phyloP scores from a whole-genome alignment of 352 stramenopile genomes.

The Albugo candida region DNA sequence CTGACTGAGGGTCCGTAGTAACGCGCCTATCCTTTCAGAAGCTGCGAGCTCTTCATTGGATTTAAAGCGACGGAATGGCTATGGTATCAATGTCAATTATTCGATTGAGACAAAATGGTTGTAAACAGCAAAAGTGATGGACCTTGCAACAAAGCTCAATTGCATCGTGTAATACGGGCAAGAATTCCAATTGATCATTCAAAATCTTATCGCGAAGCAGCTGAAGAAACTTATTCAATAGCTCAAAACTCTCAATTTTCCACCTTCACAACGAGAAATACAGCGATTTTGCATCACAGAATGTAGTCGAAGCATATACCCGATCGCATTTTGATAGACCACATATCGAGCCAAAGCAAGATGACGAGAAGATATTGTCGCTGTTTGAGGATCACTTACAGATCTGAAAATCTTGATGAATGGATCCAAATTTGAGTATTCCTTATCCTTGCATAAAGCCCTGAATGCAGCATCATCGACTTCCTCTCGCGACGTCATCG shows the following conservation, averaged over 20 bases:
- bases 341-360: constrained; percentile 58
- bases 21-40: constrained; percentile 19
- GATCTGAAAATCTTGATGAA: constrained; percentile 55
- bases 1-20: constrained; percentile 31
- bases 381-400: constrained; percentile 35
- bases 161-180: constrained; percentile 18
- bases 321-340: constrained; percentile 46
- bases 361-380: constrained; percentile 38
- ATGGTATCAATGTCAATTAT: background rate
- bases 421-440: too few species aligned
- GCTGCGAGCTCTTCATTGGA: constrained; percentile 63
- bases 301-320: constrained; percentile 11
- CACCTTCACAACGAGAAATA: constrained; percentile 17
- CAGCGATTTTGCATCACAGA: too few species aligned
- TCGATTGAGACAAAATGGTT: background rate
- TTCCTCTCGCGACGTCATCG: too few species aligned
- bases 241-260: constrained; percentile 37
- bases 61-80: constrained; percentile 56
- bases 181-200: constrained; percentile 22
- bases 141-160: constrained; percentile 26
- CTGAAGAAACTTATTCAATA: constrained; percentile 35
- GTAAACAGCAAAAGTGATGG: background rate
- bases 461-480: too few species aligned
- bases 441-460: too few species aligned
- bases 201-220: constrained; percentile 35